These are phyloP conservation scores for Pseudogymnoascus sp. DNA, from an alignment of 2,329 filamentous ascomycete genomes.

Conservation along the genomic window DNA sequence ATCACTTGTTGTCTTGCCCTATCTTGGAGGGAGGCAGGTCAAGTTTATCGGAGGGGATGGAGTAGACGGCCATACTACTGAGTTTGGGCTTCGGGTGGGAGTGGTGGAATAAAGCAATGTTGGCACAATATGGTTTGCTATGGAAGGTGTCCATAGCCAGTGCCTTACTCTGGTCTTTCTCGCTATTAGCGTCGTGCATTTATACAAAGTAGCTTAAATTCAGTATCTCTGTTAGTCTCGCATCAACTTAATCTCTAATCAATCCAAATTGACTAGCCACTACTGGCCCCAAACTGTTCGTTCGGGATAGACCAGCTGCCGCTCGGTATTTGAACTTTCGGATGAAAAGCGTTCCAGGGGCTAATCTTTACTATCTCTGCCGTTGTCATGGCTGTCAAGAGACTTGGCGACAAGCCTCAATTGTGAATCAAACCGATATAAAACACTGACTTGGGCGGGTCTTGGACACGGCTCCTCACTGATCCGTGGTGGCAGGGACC, in stretches of 20 bases:
- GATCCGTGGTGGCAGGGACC: background rate
- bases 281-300: background rate
- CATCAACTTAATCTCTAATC: slow-evolving; percentile 5
- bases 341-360: background rate
- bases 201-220: slow-evolving; percentile 8
- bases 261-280: slow-evolving; percentile 2
- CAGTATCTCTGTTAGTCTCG: slow-evolving; percentile 8
- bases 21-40: background rate
- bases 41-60: background rate
- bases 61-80: background rate
- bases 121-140: slow-evolving; percentile 3
- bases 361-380: background rate
- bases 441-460: background rate
- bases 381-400: background rate
- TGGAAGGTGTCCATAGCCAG: background rate
- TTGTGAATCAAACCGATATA: slow-evolving; percentile 4
- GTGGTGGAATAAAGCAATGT: slow-evolving; percentile 8
- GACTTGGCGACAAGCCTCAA: slow-evolving; percentile 4
- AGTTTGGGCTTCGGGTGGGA: background rate
- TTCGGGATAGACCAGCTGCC: background rate
- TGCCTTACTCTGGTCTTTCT: slow-evolving; percentile 7
- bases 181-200: slow-evolving; percentile 6
- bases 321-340: background rate
- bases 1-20: background rate
- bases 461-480: background rate